Base-by-base conservation (phyloP, 768 basidiomycete genomes). In the Rhizopogon roseolus region DNA sequence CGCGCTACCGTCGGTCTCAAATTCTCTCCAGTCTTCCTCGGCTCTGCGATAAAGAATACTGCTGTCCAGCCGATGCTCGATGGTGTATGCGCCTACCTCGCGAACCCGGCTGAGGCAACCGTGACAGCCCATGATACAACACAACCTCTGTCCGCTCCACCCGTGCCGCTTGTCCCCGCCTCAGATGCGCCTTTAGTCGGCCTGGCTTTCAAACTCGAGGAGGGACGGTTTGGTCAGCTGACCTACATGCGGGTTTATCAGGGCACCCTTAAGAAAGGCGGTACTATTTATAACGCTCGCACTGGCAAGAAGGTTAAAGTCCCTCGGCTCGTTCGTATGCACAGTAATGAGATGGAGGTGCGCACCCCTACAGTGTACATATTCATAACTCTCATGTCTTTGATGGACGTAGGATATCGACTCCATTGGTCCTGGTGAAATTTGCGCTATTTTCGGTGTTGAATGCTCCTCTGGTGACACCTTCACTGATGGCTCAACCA, bases 201-300 rank as follows among this genome's bases (percentile, higher is more conserved):
- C 7, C 75, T 99, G 48, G 97, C 97, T 11, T 99, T 99, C 81
- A 99, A 99, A 75, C 77, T 99, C 42, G 97, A 99, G 70, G 97
- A 99, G 74, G 95, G 96, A 4, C 80, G 91, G 22, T 99, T 91
- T 65, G 97, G 97, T 9, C 97, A 99, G 71, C 73, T 99, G 65
- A 99, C 97, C 0, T 99, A 99, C 70, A 94, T 99, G 85, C 79
- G 97, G 17, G 90, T 99, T 52, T 99, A 99, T 64, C 97, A 98
- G 69, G 97, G 97, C 29, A 90, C 83, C 38, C 69, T 99, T 68
- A 93, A 86, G 74, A 90, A 90, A 71, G 84, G 90, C 2, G 81
- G 79, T 58, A 78, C 85, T 54, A 93, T 99, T 60, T 93, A 79
- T 73, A 97, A 98, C 64, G 93, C 90, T 8, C 79, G 95, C 39